These are phyloP conservation scores for Silybum marianum DNA, from an alignment of 129 eudicot species.

Conservation along the genomic window DNA sequence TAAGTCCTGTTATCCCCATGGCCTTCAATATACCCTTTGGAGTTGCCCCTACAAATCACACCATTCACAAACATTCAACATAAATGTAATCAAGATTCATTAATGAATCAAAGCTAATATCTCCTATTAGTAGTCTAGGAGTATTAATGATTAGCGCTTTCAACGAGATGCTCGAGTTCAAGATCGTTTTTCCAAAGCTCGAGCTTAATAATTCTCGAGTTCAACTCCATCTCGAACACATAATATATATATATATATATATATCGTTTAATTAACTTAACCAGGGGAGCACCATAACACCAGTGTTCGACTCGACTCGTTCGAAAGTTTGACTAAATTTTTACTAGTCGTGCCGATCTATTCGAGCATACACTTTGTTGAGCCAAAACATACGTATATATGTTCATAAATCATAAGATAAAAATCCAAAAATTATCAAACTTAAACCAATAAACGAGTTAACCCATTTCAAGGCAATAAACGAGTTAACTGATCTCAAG, in stretches of 20 bases:
- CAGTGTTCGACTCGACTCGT: neutral
- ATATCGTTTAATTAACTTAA: too few relatives aligned
- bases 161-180: neutral
- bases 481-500: neutral
- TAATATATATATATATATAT: too few relatives aligned
- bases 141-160: neutral
- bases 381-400: neutral
- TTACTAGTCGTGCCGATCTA: neutral
- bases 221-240: neutral
- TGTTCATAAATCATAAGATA: neutral
- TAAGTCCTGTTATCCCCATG: constrained; percentile 68
- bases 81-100: neutral
- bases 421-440: neutral
- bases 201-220: neutral
- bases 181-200: neutral
- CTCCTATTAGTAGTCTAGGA: neutral
- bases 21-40: constrained; percentile 81
- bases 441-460: neutral
- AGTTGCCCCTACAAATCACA: constrained; percentile 67
- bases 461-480: neutral
- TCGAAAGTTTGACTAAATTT: neutral
- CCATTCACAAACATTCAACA: constrained; percentile 12
- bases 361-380: neutral
- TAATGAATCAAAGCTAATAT: neutral
- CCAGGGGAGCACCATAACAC: too few relatives aligned